Percentiles rank a stretch among this genome's conserved stretches.
phyloP scores from a whole-genome alignment of 2,329 filamentous ascomycete genomes.

The Fusarium agapanthi region DNA sequence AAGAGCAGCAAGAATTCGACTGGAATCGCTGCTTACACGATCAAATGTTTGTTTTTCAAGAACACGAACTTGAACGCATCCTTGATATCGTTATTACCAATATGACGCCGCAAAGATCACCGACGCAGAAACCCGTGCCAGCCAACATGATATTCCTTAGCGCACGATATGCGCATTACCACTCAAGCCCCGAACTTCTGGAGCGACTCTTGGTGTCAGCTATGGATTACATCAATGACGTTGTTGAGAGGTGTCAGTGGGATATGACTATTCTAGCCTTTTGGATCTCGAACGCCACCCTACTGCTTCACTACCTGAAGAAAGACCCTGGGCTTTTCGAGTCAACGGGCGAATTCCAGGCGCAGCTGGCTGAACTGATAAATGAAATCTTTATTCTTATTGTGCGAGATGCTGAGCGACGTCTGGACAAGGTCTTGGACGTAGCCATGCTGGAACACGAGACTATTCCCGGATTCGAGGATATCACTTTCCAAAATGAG shows the following conservation, averaged over 20 bases:
- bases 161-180: constrained; percentile 95
- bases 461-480: constrained; percentile 96
- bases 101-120: constrained; percentile 95
- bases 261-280: constrained; percentile 99
- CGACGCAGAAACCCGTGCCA: constrained; percentile 96
- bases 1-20: constrained; percentile 93
- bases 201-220: constrained; percentile 82
- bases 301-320: constrained; percentile 95
- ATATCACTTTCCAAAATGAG: constrained; percentile 96
- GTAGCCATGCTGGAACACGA: constrained; percentile 96
- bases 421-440: constrained; percentile 95
- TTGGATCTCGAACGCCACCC: constrained; percentile 96
- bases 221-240: constrained; percentile 95
- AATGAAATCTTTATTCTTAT: constrained; percentile 99
- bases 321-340: constrained; percentile 86
- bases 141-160: constrained; percentile 97
- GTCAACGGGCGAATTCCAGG: constrained; percentile 87
- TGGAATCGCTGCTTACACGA: constrained; percentile 95
- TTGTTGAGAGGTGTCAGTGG: constrained; percentile 96
- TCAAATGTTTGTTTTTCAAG: constrained; percentile 99
- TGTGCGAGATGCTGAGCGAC: constrained; percentile 92
- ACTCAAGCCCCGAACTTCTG: constrained; percentile 86
- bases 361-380: constrained; percentile 91
- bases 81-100: constrained; percentile 96
- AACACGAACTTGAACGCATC: constrained; percentile 89